Evolutionary conservation across 2,329 filamentous ascomycete species (phyloP).

Genomic region (Talaromyces sp.): DNA sequence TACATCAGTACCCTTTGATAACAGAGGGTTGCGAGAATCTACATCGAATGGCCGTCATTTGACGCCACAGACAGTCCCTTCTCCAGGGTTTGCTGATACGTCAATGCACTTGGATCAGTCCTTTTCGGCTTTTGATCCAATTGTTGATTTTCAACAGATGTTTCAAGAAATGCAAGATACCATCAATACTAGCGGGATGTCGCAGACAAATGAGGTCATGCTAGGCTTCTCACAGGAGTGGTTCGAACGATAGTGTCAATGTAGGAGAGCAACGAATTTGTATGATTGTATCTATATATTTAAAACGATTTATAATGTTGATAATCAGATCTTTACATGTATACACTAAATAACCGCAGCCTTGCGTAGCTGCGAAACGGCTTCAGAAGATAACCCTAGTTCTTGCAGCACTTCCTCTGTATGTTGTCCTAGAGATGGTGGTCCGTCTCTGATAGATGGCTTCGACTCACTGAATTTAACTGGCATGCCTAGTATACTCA

Average conservation of each 20-base stretch:
- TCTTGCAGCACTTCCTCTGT: conserved; percentile 20
- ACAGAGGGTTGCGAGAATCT: neutral
- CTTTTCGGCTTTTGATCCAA: neutral
- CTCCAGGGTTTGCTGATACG: neutral
- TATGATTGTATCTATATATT: neutral
- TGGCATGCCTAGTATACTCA: conserved; percentile 13
- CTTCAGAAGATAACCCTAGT: conserved; percentile 16
- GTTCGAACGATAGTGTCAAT: neutral
- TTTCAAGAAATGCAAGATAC: conserved; percentile 3
- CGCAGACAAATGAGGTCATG: neutral
- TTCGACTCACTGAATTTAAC: conserved; percentile 30
- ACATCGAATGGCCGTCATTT: neutral
- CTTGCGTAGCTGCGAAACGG: conserved; percentile 15
- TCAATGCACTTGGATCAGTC: neutral
- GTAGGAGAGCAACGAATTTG: neutral
- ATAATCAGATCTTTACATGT: neutral
- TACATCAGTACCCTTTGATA: neutral
- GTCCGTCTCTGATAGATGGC: conserved; percentile 16
- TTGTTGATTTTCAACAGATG: conserved; percentile 3
- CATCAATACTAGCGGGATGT: neutral
- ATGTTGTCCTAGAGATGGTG: conserved; percentile 27
- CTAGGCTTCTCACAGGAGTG: neutral
- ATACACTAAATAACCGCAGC: conserved; percentile 10
- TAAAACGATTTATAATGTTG: neutral
- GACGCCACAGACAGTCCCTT: neutral